A percentile compares a stretch with the other conserved stretches of the same genome.
phyloP scores from a whole-genome alignment of 495 filamentous ascomycete genomes.

The Jackrogersella minutella region DNA sequence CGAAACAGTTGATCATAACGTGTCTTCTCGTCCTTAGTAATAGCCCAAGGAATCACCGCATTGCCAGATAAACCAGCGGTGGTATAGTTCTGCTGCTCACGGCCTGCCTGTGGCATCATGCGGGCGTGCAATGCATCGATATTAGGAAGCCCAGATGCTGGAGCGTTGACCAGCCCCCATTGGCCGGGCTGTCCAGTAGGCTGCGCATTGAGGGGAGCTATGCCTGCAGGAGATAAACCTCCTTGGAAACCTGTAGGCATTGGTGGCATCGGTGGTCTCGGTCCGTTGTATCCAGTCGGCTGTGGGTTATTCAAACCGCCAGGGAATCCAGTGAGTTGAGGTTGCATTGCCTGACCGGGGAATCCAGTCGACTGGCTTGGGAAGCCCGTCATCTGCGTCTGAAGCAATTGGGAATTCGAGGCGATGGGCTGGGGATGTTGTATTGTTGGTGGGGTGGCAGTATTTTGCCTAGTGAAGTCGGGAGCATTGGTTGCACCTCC shows the following conservation, averaged over 20 bases:
- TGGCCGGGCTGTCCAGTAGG: slow-evolving; percentile 97
- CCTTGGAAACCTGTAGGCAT: slow-evolving; percentile 87
- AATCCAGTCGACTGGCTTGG: slow-evolving; percentile 62
- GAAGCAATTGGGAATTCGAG: slow-evolving; percentile 78
- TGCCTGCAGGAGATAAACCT: slow-evolving; percentile 69
- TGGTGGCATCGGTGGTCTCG: slow-evolving; percentile 89
- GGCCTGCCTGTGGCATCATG: slow-evolving; percentile 97
- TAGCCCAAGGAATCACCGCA: slow-evolving; percentile 96
- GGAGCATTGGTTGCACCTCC: slow-evolving; percentile 72
- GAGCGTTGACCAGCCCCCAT: slow-evolving; percentile 97
- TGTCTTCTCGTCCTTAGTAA: slow-evolving; percentile 98
- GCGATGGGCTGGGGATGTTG: slow-evolving; percentile 87
- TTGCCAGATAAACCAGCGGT: slow-evolving; percentile 88
- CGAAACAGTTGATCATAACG: slow-evolving; percentile 96
- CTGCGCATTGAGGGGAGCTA: slow-evolving; percentile 80
- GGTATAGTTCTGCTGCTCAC: slow-evolving; percentile 86
- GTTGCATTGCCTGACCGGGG: slow-evolving; percentile 57
- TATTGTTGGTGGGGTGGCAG: slow-evolving; percentile 72
- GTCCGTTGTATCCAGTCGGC: slow-evolving; percentile 71
- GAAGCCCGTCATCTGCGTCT: slow-evolving; percentile 78
- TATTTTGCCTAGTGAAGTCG: slow-evolving; percentile 75
- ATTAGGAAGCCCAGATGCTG: slow-evolving; percentile 87
- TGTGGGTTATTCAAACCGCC: slow-evolving; percentile 59
- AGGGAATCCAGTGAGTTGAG: slow-evolving; percentile 66
- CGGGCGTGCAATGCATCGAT: slow-evolving; percentile 92